Conservation (phyloP, 176 grass and related monocot species). For the Chloris gayana region DNA sequence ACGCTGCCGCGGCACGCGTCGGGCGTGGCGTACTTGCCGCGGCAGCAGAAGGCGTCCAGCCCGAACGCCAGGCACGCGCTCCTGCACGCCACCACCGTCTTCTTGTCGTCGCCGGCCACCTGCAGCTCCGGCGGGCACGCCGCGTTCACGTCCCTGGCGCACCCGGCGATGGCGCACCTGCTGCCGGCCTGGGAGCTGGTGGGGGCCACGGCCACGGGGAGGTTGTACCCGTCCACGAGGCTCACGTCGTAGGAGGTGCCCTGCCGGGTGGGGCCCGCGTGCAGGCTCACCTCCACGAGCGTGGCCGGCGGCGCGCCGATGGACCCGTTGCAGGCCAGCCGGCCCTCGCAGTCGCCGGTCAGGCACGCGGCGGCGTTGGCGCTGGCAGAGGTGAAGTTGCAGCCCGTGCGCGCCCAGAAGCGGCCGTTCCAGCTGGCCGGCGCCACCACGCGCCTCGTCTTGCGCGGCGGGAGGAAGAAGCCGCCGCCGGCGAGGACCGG, state of each 20-base stretch:
- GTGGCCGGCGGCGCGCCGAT: constrained; percentile 68
- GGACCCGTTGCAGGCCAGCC: constrained; percentile 82
- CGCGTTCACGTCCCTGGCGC: constrained; percentile 62
- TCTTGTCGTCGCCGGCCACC: constrained; percentile 8
- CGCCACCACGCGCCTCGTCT: constrained; percentile 51
- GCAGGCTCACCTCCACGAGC: constrained; percentile 67
- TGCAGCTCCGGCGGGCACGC: constrained; percentile 74
- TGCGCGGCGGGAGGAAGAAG: constrained; percentile 64
- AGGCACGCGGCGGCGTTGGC: constrained; percentile 20
- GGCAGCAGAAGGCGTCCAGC: constrained; percentile 73
- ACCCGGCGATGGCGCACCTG: constrained; percentile 61
- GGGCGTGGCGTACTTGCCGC: constrained; percentile 70
- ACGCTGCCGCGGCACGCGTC: constrained; percentile 59
- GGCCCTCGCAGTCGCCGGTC: constrained; percentile 75
- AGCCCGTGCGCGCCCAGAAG: constrained; percentile 79
- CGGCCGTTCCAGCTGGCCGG: constrained; percentile 80
- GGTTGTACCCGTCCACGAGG: constrained; percentile 91
- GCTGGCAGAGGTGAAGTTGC: constrained; percentile 43
- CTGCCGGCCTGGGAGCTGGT: constrained; percentile 1
- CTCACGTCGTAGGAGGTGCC: constrained; percentile 86
- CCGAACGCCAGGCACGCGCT: constrained; percentile 87
- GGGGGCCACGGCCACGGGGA: constrained; percentile 65
- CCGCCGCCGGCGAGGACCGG: constrained; percentile 66
- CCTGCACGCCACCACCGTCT: constrained; percentile 71
- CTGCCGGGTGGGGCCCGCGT: constrained; percentile 45